Base-by-base conservation (phyloP, 2,329 filamentous ascomycete genomes). In the Colletotrichum zoysiae region DNA sequence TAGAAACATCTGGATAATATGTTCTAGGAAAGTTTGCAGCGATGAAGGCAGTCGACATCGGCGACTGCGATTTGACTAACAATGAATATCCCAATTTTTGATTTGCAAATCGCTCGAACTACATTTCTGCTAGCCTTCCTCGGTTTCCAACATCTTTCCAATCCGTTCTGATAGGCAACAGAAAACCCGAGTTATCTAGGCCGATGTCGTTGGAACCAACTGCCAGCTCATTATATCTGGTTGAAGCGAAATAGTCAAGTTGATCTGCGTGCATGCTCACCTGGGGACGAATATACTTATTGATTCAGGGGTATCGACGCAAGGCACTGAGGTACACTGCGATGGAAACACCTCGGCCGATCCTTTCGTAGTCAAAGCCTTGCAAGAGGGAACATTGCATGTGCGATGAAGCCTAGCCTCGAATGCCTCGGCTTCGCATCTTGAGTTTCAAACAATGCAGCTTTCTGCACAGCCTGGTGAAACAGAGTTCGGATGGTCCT, bases 391-490 rank as follows among this genome's bases (percentile, higher is more conserved):
- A 4, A 20, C 23, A 23, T 20, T 62, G 46, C 59, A 42, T 51
- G 59, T 51, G 59, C 33, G 33, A 62, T 51, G 46, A 51, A 51
- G 30, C n/a, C 44, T 11, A 20, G 14, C 20, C 48, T 51, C 14
- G 35, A 42, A 23, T 51, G 11, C 59, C 59, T 62, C 59, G 59
- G 59, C 33, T 40, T 30, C 23, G n/a, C 46, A 38, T 23, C 26
- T 42, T 46, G 12, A 7, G 59, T 51, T 62, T 62, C 44, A 51
- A 51, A 40, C 20, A 20, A 5, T 51, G 33, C 46, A 40, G 33
- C 33, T 26, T 33, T 14, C 11, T 40, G n/a, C 46, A 51, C 46
- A n/a, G n/a, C 35, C 33, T 20, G 59, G 26, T 40, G 33, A 62
- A 62, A 62, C 46, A 40, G 35, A 30, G 33, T 51, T 51, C 5